Percentiles rank a stretch among this genome's conserved stretches.
Conservation (phyloP, 2,329 filamentous ascomycete species). For the Trichoderma atroviride region DNA sequence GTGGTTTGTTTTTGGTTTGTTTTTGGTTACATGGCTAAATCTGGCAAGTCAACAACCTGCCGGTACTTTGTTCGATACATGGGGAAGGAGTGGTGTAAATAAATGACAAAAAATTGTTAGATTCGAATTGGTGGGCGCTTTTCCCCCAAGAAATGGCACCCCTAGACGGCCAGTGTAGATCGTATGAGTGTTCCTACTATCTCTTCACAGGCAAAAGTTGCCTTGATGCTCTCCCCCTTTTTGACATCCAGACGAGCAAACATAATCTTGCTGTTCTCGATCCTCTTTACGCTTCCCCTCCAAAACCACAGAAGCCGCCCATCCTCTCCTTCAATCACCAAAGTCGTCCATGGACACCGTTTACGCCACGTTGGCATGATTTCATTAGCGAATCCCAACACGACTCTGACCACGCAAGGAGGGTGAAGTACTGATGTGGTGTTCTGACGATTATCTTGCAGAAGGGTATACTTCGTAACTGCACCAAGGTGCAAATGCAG, state of each 20-base stretch:
- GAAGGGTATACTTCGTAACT: constrained; percentile 29
- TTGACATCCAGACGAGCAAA: constrained; percentile 60
- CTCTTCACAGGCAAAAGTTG: constrained; percentile 81
- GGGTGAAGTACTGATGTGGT: background rate
- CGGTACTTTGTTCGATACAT: background rate
- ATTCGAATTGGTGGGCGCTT: background rate
- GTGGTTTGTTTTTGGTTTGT: too few relatives aligned
- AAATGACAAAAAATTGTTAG: background rate
- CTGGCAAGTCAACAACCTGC: background rate
- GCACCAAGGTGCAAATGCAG: constrained; percentile 48
- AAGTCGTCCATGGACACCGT: constrained; percentile 69
- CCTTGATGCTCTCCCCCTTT: constrained; percentile 59
- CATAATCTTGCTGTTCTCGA: constrained; percentile 55
- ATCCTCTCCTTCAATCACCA: constrained; percentile 65
- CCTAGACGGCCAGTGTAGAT: constrained; percentile 27
- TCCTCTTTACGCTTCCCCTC: constrained; percentile 62
- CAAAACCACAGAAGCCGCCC: constrained; percentile 67
- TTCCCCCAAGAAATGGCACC: background rate
- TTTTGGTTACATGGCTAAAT: background rate
- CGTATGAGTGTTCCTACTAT: constrained; percentile 65
- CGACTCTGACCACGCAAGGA: constrained; percentile 57
- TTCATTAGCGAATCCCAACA: constrained; percentile 72
- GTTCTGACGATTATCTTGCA: background rate
- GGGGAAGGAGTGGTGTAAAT: background rate
- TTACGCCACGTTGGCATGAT: constrained; percentile 62